Percentiles rank a stretch among this genome's conserved stretches.
These are phyloP conservation scores for Rhizopus microsporus DNA, from an alignment of 371 early-diverging fungal species.

Conservation along the genomic window DNA sequence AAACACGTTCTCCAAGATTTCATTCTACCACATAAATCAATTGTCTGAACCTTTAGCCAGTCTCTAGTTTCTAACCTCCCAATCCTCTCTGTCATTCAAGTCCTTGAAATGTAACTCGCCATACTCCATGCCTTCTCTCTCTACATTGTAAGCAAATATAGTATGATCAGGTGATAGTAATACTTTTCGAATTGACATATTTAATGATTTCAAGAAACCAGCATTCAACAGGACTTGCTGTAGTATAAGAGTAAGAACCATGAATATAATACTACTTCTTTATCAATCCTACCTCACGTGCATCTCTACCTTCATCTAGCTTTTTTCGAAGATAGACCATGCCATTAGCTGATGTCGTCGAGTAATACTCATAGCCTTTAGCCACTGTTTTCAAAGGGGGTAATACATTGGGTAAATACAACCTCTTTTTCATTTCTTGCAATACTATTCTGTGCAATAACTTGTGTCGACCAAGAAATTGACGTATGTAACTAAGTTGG, in stretches of 20 bases:
- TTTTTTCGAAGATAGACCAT: constrained; percentile 60
- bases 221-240: constrained; percentile 63
- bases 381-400: constrained; percentile 57
- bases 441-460: constrained; percentile 41
- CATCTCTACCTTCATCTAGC: constrained; percentile 39
- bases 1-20: constrained; percentile 69
- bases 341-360: constrained; percentile 57
- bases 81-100: constrained; percentile 32
- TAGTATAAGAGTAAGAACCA: neutral
- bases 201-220: constrained; percentile 52
- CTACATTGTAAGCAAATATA: constrained; percentile 62
- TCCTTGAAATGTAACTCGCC: constrained; percentile 67
- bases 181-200: constrained; percentile 60
- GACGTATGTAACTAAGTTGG: constrained; percentile 28
- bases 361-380: constrained; percentile 66
- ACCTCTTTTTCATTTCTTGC: constrained; percentile 59
- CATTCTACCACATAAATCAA: constrained; percentile 31
- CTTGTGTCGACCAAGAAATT: constrained; percentile 28
- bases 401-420: constrained; percentile 43
- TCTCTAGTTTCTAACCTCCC: constrained; percentile 35
- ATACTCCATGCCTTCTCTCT: constrained; percentile 63
- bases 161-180: constrained; percentile 61
- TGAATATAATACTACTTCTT: neutral
- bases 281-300: constrained; percentile 43
- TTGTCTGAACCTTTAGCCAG: neutral